Evolutionary conservation across 805 yeast species (phyloP), one percentile per base, ranked within the genome.

Genomic region (Ogataea methanolica): DNA sequence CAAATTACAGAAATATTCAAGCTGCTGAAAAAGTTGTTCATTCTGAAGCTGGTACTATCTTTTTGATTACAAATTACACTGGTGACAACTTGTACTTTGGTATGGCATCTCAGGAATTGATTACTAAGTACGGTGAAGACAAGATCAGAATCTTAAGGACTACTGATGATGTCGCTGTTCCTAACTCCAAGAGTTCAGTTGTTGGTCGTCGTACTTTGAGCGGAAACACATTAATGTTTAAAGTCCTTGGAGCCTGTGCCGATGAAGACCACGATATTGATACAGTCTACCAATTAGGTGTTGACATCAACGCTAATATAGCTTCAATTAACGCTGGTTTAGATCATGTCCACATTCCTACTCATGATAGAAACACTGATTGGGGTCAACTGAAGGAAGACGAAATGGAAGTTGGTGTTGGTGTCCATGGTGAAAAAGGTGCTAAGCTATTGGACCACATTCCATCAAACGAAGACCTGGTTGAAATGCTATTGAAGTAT

Each of bases 341-440:
- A 39, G 71, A 69, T 42, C 73, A 69, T 48, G 62, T 64, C 21
- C 70, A 66, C 46, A 66, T 68, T 34, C 70, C 73, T 16, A 69
- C 71, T 8, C 70, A 67, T 39, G 50, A 44, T 33, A 46, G 47
- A 19, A 44, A 50, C n/a, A 36, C 47, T 1, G 52, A 57, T 34
- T 59, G 59, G 58, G 62, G 62, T 11, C 55, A 58, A 40, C 51
- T 68, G 43, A 60, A 53, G 15, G 54, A 54, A 11, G 59, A 60
- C 44, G 63, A 68, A 48, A 53, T 65, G 26, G 73, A 69, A 43
- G 53, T 68, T 26, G 72, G 73, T 8, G 53, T 69, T 15, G 72
- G 73, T 17, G 69, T 69, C 40, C 74, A 70, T 48, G 69, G 69
- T 49, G 74, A 70, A 50, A 71, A 72, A 0, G 71, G 71, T 19